A percentile compares a stretch with the other conserved stretches of the same genome.
Evolutionary conservation across 768 basidiomycete species (phyloP).

Genomic region (Russula sp.): DNA sequence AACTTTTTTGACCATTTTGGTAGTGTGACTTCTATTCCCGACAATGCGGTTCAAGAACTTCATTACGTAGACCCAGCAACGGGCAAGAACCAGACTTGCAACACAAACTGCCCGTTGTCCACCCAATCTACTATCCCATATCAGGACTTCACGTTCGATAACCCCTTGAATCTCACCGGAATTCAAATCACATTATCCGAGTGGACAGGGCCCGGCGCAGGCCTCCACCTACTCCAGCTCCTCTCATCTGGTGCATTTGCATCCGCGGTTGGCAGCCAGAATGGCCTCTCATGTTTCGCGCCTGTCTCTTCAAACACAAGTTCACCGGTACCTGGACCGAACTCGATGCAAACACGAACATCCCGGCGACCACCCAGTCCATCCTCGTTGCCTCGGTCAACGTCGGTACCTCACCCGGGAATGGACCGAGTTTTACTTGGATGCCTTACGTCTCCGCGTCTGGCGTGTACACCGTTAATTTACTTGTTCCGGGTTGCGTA

Average conservation of each 20-base stretch:
- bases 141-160: slow-evolving; percentile 88
- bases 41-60: slow-evolving; percentile 76
- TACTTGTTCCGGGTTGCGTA: slow-evolving; percentile 85
- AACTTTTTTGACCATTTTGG: slow-evolving; percentile 25
- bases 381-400: slow-evolving; percentile 67
- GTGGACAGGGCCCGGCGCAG: slow-evolving; percentile 73
- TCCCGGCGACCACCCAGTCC: slow-evolving; percentile 75
- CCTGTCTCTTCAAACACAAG: slow-evolving; percentile 68
- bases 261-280: slow-evolving; percentile 60
- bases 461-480: slow-evolving; percentile 79
- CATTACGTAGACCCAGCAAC: slow-evolving; percentile 75
- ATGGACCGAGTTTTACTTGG: slow-evolving; percentile 84
- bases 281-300: slow-evolving; percentile 72
- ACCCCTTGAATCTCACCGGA: slow-evolving; percentile 69
- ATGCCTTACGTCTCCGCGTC: slow-evolving; percentile 88
- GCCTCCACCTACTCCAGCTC: slow-evolving; percentile 87
- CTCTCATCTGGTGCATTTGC: slow-evolving; percentile 91
- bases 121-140: slow-evolving; percentile 74
- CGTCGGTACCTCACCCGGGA: slow-evolving; percentile 57
- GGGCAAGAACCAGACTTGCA: slow-evolving; percentile 74
- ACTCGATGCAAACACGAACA: slow-evolving; percentile 61
- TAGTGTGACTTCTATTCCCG: slow-evolving; percentile 85
- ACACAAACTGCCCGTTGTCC: slow-evolving; percentile 73
- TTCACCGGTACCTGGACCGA: slow-evolving; percentile 69
- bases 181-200: slow-evolving; percentile 77